Base-by-base conservation (phyloP, 371 early-diverging fungal species). In the Mucor mucedo region DNA sequence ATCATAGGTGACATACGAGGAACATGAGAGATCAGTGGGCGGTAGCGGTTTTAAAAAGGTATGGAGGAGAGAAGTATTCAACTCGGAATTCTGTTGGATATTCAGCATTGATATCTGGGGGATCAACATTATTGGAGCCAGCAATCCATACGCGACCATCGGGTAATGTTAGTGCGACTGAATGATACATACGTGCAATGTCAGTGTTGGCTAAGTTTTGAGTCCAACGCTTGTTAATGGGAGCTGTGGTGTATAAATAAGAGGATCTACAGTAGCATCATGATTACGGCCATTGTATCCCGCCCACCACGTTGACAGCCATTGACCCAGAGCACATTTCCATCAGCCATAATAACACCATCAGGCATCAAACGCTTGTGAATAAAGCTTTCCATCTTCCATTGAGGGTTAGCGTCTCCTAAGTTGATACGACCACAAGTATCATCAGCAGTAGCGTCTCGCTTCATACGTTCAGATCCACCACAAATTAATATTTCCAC, bases 121-220 rank as follows among this genome's bases (percentile, higher is more conserved):
- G 80, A 44, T 78, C 76, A 3, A 76, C 78, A 42, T 73, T 78
- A 45, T 78, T 78, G 6, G 82, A 82, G 13, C 82, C 82, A 16
- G 82, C 82, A 50, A 82, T 77, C 82, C 82, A 82, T 8, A 82
- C 72, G 28, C 79, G 75, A n/a, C 82, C 82, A 45, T 82, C 82
- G 7, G 91, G 88, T 27, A 91, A 62, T 2, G 88, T 76, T n/a
- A 80, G 72, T 0, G 89, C 88, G 3, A 84, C 84, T 0, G 90
- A 89, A 63, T 89, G 89, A 60, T 89, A 89, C 84, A 89, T 81
- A 35, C 91, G 76, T 0, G 89, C 84, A 74, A 89, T 85, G 58
- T 84, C 78, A 14, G 89, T 84, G 21, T 62, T 63, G 5, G 77
- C 82, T 14, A 82, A 52, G 2, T 69, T 76, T 27, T 79, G 69